Base-by-base conservation (phyloP, 768 basidiomycete genomes). In the Saitozyma sp. region DNA sequence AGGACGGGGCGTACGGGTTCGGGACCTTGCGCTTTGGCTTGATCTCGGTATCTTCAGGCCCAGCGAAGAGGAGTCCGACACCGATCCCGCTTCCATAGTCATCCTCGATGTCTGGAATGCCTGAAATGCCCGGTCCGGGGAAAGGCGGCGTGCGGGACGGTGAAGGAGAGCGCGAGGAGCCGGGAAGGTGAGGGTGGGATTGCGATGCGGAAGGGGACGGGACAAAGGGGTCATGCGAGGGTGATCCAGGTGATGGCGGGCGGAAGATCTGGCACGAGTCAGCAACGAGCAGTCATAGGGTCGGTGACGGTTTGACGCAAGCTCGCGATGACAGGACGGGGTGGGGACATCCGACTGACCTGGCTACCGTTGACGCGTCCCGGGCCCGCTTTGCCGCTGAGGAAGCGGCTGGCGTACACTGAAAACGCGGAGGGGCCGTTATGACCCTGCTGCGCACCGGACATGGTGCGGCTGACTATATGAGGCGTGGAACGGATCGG, bases 151-250 rank as follows among this genome's bases (percentile, higher is more conserved):
- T 75, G 10, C 63, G 62, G 19, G 62, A 20, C 5, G 59, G 61
- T 14, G 71, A 68, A 11, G 66, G 67, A 6, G 70, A 72, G 20
- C 70, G 59, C 10, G 74, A 75, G 14, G 65, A 65, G 9, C 74
- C 74, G 14, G 62, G 55, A 3, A 75, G 61, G 42, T 72, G 64
- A 16, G 74, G 71, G 29, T 73, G 64, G 10, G 74, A 72, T 19
- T 40, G 40, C 5, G 74, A 67, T 14, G 61, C 56, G 17, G 67
- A 60, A 8, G 74, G 69, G 9, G 71, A 73, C 39, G 71, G 64
- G 9, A 70, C 58, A 65, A 75, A 75, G 13, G 74, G 74, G 55
- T 75, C 71, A 48, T 69, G 68, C 0, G 64, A 64, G 20, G 71
- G 69, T 49, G 73, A 72, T 10, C 63, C 51, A 6, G 68, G 70